Evolutionary conservation across 2,329 filamentous ascomycete genomes (phyloP).

Genomic region (Akanthomyces lecanii): DNA sequence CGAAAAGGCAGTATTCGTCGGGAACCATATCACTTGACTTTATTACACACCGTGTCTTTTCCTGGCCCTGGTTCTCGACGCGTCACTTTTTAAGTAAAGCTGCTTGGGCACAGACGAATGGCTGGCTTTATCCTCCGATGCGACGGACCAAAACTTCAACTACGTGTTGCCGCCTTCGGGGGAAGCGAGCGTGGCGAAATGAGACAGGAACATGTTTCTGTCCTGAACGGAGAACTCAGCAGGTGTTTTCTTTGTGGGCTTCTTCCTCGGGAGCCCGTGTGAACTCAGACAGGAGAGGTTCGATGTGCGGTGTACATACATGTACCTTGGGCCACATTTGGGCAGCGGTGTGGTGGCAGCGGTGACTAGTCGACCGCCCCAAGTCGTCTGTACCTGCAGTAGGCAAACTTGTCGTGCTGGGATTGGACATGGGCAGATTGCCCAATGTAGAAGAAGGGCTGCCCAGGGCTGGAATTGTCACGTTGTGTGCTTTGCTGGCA

Average conservation of each 20-base stretch:
- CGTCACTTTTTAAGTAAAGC: too few species aligned
- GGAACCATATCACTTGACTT: too few species aligned
- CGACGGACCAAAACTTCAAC: too few species aligned
- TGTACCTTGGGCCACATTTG: slow-evolving; percentile 5
- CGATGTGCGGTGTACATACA: neutral
- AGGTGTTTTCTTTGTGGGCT: neutral
- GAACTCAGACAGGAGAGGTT: neutral
- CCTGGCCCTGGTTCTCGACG: too few species aligned
- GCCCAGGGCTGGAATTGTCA: neutral
- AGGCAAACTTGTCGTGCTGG: neutral
- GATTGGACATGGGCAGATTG: slow-evolving; percentile 3
- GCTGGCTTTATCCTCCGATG: too few species aligned
- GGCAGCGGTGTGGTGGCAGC: slow-evolving; percentile 14
- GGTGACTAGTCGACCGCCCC: slow-evolving; percentile 1
- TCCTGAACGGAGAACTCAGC: neutral
- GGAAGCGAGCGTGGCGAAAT: too few species aligned
- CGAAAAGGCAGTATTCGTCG: neutral
- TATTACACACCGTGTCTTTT: too few species aligned
- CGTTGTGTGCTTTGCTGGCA: neutral
- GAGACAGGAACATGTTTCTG: neutral
- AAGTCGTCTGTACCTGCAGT: slow-evolving; percentile 9
- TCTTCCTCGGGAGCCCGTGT: neutral
- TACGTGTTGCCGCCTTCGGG: neutral
- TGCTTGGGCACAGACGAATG: too few species aligned
- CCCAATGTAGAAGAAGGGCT: slow-evolving; percentile 3